phyloP scores from a whole-genome alignment of 108 stramenopile species.

The Schizochytrium sp. region DNA sequence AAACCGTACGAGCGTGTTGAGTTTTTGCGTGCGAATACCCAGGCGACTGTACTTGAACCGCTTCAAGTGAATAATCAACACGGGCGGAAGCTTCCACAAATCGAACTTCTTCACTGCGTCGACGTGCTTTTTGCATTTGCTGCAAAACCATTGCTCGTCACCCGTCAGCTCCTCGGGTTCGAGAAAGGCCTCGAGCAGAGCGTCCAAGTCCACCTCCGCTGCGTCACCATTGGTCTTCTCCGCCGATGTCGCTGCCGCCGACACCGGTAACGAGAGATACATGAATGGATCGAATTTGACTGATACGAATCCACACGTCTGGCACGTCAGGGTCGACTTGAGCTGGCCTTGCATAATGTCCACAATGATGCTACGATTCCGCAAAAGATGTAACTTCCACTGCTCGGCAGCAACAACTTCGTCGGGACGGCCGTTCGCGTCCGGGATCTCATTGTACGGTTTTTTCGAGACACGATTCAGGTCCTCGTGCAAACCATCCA shows the following conservation, averaged over 20 bases:
- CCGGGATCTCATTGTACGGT: slow-evolving; percentile 73
- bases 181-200: neutral
- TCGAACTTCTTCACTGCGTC: slow-evolving; percentile 72
- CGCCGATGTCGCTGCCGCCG: slow-evolving; percentile 17
- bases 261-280: slow-evolving; percentile 81
- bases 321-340: slow-evolving; percentile 65
- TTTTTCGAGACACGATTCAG: slow-evolving; percentile 83
- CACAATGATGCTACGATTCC: slow-evolving; percentile 76
- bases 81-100: slow-evolving; percentile 79
- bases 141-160: slow-evolving; percentile 29
- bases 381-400: slow-evolving; percentile 69
- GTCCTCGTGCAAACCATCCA: slow-evolving; percentile 85
- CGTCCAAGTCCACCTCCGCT: neutral
- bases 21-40: slow-evolving; percentile 80
- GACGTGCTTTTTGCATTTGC: slow-evolving; percentile 68
- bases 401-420: slow-evolving; percentile 67
- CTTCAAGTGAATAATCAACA: slow-evolving; percentile 84
- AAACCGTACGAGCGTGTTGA: slow-evolving; percentile 82
- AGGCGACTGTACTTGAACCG: slow-evolving; percentile 71
- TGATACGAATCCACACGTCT: slow-evolving; percentile 51
- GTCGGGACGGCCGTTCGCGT: slow-evolving; percentile 41
- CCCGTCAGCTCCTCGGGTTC: neutral
- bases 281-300: slow-evolving; percentile 91
- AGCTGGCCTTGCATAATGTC: slow-evolving; percentile 94
- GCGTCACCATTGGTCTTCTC: neutral